Conservation (phyloP, 768 basidiomycete genomes). For the Tulasnella sp. region DNA sequence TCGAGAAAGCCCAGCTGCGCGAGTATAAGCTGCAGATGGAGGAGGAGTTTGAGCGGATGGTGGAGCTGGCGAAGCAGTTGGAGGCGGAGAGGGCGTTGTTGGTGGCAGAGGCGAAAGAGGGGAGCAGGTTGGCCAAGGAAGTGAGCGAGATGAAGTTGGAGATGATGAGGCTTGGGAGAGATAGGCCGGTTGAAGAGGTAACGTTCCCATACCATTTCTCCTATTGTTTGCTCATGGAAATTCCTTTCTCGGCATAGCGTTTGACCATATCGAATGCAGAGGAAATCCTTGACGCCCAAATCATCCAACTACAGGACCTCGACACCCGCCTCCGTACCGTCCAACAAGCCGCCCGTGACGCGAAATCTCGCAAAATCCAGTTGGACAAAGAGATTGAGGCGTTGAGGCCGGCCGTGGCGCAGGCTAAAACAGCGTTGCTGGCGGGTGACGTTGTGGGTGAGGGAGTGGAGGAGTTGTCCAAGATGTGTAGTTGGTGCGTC, state of each 20-base stretch:
- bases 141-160: constrained; percentile 14
- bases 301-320: constrained; percentile 11
- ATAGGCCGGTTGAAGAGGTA: constrained; percentile 14
- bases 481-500: constrained; percentile 7
- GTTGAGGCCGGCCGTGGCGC: background rate
- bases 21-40: constrained; percentile 2
- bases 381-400: constrained; percentile 2
- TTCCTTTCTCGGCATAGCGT: background rate
- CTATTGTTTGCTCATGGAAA: background rate
- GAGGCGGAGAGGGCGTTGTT: constrained; percentile 5
- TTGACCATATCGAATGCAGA: constrained; percentile 3
- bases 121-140: constrained; percentile 2
- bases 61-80: background rate
- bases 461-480: constrained; percentile 5
- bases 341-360: background rate
- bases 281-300: constrained; percentile 12
- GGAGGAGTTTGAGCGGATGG: background rate
- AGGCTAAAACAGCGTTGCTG: constrained; percentile 6
- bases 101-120: constrained; percentile 7
- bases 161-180: constrained; percentile 5
- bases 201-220: background rate
- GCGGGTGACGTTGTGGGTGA: background rate
- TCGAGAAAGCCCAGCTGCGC: constrained; percentile 1
- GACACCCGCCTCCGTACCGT: constrained; percentile 7
- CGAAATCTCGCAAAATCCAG: background rate